These are phyloP conservation scores for Pythium angustatum DNA, from an alignment of 352 stramenopile species.

Conservation along the genomic window DNA sequence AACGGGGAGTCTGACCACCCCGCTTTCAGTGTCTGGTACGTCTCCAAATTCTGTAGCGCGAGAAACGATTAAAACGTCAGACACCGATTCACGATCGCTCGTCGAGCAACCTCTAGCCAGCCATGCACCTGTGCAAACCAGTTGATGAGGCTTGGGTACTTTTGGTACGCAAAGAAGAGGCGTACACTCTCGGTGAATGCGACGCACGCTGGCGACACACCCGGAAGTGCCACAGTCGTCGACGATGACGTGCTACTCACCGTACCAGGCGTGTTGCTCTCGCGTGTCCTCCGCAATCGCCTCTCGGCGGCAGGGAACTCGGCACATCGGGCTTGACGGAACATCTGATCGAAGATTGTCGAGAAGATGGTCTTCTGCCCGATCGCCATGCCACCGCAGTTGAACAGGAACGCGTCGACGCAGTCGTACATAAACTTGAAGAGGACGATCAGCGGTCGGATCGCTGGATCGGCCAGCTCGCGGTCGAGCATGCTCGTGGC, in stretches of 20 bases:
- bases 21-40: conserved; percentile 71
- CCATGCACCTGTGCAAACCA: conserved; percentile 88
- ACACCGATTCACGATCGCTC: not conserved
- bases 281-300: conserved; percentile 19
- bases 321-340: conserved; percentile 64
- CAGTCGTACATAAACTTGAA: conserved; percentile 86
- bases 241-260: not conserved
- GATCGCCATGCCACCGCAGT: conserved; percentile 79
- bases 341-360: conserved; percentile 67
- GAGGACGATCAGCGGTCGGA: conserved; percentile 42
- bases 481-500: conserved; percentile 20
- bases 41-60: conserved; percentile 57
- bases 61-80: not conserved
- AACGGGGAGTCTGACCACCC: conserved; percentile 65
- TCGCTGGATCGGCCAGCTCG: conserved; percentile 17
- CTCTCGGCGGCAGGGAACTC: conserved; percentile 64
- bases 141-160: conserved; percentile 77
- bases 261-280: not conserved
- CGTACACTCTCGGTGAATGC: conserved; percentile 73
- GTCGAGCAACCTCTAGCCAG: not conserved
- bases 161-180: conserved; percentile 80
- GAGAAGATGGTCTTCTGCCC: conserved; percentile 78
- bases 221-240: conserved; percentile 3
- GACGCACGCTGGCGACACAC: conserved; percentile 44
- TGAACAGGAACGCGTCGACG: conserved; percentile 70